A percentile compares a stretch with the other conserved stretches of the same genome.
Evolutionary conservation across 1,139 yeast genomes (phyloP).

Genomic region (Meyerozyma elateridarum): DNA sequence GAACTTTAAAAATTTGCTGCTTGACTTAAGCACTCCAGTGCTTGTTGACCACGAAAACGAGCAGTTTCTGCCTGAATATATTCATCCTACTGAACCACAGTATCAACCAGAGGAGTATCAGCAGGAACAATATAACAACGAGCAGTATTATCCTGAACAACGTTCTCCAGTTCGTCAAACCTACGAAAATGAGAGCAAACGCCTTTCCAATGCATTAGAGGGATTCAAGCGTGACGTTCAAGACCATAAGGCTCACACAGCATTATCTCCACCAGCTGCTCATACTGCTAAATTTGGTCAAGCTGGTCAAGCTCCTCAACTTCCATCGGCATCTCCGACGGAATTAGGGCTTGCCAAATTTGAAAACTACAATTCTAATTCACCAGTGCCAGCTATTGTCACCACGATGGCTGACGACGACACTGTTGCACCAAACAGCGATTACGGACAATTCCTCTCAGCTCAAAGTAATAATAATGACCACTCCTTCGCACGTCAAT

Average conservation of each 20-base stretch:
- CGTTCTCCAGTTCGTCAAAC: conserved; percentile 1
- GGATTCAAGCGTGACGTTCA: conserved; percentile 29
- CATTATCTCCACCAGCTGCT: conserved; percentile 12
- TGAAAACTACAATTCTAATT: conserved; percentile 9
- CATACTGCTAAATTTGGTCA: background rate
- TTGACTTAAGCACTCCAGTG: conserved; percentile 17
- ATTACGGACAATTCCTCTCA: conserved; percentile 28
- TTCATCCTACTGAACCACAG: too few species aligned
- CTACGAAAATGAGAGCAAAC: conserved; percentile 11
- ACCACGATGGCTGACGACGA: conserved; percentile 2
- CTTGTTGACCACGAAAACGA: too few species aligned
- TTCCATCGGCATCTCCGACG: conserved; percentile 12
- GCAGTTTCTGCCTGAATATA: too few species aligned
- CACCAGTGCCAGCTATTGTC: conserved; percentile 6
- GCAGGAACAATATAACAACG: too few species aligned
- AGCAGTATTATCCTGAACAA: background rate
- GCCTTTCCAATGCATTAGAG: conserved; percentile 28
- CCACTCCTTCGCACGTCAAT: conserved; percentile 15
- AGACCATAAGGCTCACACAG: conserved; percentile 18
- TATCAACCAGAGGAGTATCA: too few species aligned
- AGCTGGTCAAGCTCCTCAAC: conserved; percentile 7
- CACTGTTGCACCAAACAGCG: conserved; percentile 10
- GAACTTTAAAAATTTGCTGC: conserved; percentile 29
- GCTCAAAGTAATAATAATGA: conserved; percentile 9
- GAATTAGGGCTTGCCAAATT: conserved; percentile 10